Conservation (phyloP, 2,329 filamentous ascomycete genomes). For the Botrytis paeoniae region DNA sequence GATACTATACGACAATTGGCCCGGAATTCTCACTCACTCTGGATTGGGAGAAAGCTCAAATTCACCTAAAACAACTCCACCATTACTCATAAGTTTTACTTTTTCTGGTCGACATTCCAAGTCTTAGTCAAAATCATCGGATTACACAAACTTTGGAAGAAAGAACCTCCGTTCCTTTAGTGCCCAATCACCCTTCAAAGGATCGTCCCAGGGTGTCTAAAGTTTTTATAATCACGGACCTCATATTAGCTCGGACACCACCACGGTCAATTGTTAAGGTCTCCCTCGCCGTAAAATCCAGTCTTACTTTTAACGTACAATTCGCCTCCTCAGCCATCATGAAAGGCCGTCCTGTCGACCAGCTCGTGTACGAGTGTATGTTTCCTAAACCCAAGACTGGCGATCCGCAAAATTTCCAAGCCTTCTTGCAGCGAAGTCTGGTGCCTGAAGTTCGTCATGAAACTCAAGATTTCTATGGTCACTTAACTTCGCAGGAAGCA, state of each 20-base stretch:
- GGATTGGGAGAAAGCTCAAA: not conserved
- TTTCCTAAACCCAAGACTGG: slow-evolving; percentile 64
- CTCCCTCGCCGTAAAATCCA: slow-evolving; percentile 4
- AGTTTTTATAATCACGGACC: not conserved
- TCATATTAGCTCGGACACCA: slow-evolving; percentile 9
- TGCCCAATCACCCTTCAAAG: slow-evolving; percentile 19
- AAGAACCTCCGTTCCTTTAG: not conserved
- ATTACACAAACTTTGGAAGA: slow-evolving; percentile 1
- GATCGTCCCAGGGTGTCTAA: not conserved
- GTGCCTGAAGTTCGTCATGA: slow-evolving; percentile 74
- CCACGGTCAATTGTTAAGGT: slow-evolving; percentile 12
- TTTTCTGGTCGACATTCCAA: not conserved
- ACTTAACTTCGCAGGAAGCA: slow-evolving; percentile 74
- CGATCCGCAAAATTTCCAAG: slow-evolving; percentile 70
- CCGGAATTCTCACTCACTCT: not conserved
- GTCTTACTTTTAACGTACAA: slow-evolving; percentile 9
- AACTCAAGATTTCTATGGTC: slow-evolving; percentile 70
- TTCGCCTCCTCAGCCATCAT: slow-evolving; percentile 39
- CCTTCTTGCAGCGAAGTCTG: slow-evolving; percentile 66
- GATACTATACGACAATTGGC: slow-evolving; percentile 6
- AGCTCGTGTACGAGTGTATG: slow-evolving; percentile 71
- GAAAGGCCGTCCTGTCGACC: slow-evolving; percentile 68
- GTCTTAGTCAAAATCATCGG: not conserved
- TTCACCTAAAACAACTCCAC: not conserved
- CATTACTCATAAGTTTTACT: not conserved